Percentiles rank a stretch among this genome's conserved stretches.
phyloP scores from a whole-genome alignment of 148 eudicot species.

The Spergularia bocconei region DNA sequence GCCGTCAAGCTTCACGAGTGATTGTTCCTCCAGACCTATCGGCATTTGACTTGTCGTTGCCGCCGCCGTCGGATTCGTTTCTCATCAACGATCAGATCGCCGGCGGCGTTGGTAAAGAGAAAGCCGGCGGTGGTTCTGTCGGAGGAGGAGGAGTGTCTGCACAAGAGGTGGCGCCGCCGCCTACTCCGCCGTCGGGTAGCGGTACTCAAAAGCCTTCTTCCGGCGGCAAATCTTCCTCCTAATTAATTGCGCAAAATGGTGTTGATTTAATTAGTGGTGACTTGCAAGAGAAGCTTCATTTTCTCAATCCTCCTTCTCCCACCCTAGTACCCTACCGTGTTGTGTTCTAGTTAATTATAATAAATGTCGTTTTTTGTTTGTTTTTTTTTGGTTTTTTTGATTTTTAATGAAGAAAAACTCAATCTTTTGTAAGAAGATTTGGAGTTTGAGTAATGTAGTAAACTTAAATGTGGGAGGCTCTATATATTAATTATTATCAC shows the following conservation, averaged over 20 bases:
- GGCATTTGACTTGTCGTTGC: not conserved
- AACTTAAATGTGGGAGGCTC: too few relatives aligned
- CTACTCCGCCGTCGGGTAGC: not conserved
- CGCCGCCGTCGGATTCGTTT: not conserved
- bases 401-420: too few relatives aligned
- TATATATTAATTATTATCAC: too few relatives aligned
- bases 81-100: constrained; percentile 12
- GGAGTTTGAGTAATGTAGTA: too few relatives aligned
- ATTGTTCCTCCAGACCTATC: not conserved
- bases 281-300: too few relatives aligned
- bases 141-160: not conserved
- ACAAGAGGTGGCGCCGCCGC: not conserved
- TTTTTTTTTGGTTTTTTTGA: too few relatives aligned
- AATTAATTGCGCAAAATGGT: not conserved
- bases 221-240: constrained; percentile 12
- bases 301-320: too few relatives aligned
- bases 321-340: too few relatives aligned
- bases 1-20: constrained; percentile 17
- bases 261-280: too few relatives aligned
- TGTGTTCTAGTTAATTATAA: too few relatives aligned
- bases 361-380: too few relatives aligned
- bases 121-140: not conserved
- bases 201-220: constrained; percentile 7
- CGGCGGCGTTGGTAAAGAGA: not conserved
- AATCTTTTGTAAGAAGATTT: too few relatives aligned